These are phyloP conservation scores for Fraxinus anomala DNA, from an alignment of 257 asterid species.

Conservation along the genomic window DNA sequence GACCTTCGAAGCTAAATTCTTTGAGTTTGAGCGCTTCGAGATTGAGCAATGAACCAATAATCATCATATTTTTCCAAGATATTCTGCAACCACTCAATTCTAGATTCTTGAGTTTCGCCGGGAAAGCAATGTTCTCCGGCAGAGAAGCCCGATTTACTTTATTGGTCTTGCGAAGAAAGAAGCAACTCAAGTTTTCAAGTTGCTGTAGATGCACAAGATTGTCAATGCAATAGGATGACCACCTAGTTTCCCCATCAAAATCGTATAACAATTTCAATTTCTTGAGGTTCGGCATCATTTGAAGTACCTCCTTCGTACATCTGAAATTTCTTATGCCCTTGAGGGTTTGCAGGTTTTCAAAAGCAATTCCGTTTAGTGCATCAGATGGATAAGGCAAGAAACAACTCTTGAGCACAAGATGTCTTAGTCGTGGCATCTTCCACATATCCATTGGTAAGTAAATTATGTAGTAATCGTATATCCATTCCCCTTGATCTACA, in stretches of 20 bases:
- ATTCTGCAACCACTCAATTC: too few species aligned
- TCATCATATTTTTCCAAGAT: neutral
- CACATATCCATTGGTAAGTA: constrained; percentile 12
- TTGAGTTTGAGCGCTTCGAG: constrained; percentile 24
- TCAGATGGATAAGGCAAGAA: neutral
- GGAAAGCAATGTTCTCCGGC: constrained; percentile 7
- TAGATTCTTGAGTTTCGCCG: neutral
- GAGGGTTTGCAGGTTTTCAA: constrained; percentile 18
- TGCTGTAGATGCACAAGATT: neutral
- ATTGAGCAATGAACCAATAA: neutral
- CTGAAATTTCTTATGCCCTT: neutral
- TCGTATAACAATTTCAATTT: constrained; percentile 17
- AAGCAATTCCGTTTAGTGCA: neutral
- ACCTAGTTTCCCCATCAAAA: neutral
- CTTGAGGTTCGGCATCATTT: neutral
- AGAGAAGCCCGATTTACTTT: neutral
- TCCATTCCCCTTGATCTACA: too few species aligned
- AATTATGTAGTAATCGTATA: neutral
- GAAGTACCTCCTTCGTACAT: constrained; percentile 6
- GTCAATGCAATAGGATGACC: constrained; percentile 4
- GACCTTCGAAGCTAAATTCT: too few species aligned
- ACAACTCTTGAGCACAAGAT: constrained; percentile 5
- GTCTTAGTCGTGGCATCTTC: constrained; percentile 31
- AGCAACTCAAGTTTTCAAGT: constrained; percentile 17
- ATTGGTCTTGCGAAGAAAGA: neutral